A percentile compares a stretch with the other conserved stretches of the same genome.
Conservation (phyloP, 495 filamentous ascomycete species). For the Niebla homalea region DNA sequence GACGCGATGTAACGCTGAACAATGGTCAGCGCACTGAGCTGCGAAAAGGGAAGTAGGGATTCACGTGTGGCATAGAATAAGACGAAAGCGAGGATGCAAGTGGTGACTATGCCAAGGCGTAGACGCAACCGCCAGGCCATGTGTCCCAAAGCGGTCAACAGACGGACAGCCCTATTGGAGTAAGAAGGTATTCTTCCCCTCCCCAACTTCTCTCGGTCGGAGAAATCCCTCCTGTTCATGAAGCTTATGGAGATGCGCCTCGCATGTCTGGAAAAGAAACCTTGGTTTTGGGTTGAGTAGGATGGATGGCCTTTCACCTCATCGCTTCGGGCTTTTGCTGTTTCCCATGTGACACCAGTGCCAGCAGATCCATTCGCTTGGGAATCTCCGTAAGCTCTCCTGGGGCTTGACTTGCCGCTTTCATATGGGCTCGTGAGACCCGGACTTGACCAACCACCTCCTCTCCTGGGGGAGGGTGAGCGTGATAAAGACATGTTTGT, state of each 20-base stretch:
- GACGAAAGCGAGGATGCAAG: constrained; percentile 49
- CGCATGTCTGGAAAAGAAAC: constrained; percentile 72
- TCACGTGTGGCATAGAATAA: constrained; percentile 58
- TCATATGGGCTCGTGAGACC: constrained; percentile 49
- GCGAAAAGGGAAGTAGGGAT: constrained; percentile 16
- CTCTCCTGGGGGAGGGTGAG: constrained; percentile 67
- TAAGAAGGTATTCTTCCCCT: constrained; percentile 27
- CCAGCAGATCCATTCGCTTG: constrained; percentile 24
- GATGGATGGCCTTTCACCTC: constrained; percentile 64
- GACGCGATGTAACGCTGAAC: constrained; percentile 26
- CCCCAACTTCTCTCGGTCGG: constrained; percentile 67
- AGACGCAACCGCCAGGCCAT: constrained; percentile 41
- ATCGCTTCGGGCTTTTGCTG: constrained; percentile 63
- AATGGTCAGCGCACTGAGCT: not conserved
- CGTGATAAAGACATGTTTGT: constrained; percentile 63
- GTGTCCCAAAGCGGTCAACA: constrained; percentile 27
- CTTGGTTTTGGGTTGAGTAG: constrained; percentile 65
- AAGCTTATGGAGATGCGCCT: constrained; percentile 59
- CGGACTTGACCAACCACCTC: constrained; percentile 79
- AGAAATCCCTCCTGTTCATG: constrained; percentile 32
- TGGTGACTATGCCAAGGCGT: constrained; percentile 41
- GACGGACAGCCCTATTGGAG: constrained; percentile 19
- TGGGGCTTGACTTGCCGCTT: constrained; percentile 57
- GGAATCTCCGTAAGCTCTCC: constrained; percentile 26
- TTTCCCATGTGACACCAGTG: constrained; percentile 60